Conservation (phyloP, 305 asterid species). For the Solanum hybrid region DNA sequence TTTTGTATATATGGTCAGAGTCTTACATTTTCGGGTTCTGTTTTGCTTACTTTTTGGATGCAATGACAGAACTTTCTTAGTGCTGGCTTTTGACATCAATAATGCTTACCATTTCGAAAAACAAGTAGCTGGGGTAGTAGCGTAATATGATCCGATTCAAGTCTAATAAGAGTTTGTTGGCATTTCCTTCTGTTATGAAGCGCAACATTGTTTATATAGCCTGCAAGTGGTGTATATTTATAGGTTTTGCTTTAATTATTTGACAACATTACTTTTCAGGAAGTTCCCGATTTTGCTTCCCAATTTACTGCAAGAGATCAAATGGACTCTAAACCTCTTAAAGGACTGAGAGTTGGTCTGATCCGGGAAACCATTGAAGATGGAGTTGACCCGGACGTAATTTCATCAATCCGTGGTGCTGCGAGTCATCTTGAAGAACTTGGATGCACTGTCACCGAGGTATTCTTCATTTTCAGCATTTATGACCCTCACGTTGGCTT, state of each 20-base stretch:
- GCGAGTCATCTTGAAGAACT: slow-evolving; percentile 77
- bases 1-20: background rate
- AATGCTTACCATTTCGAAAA: background rate
- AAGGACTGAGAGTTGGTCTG: slow-evolving; percentile 80
- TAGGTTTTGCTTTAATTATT: slow-evolving; percentile 2
- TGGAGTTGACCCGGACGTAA: slow-evolving; percentile 74
- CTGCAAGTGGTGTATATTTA: background rate
- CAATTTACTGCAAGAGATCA: slow-evolving; percentile 45
- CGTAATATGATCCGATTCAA: background rate
- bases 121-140: background rate
- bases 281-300: slow-evolving; percentile 57
- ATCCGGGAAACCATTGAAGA: slow-evolving; percentile 79
- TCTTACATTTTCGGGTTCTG: background rate
- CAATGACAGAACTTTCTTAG: background rate
- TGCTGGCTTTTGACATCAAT: background rate
- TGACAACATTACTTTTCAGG: slow-evolving; percentile 39
- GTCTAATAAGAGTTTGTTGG: background rate
- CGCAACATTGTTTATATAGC: background rate
- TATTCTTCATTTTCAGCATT: slow-evolving; percentile 12
- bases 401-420: slow-evolving; percentile 58
- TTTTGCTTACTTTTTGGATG: background rate
- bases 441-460: slow-evolving; percentile 77
- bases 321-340: slow-evolving; percentile 68
- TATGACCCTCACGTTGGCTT: background rate
- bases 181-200: background rate